Base-by-base conservation (phyloP, 768 basidiomycete species). In the Mycena indigotica region DNA sequence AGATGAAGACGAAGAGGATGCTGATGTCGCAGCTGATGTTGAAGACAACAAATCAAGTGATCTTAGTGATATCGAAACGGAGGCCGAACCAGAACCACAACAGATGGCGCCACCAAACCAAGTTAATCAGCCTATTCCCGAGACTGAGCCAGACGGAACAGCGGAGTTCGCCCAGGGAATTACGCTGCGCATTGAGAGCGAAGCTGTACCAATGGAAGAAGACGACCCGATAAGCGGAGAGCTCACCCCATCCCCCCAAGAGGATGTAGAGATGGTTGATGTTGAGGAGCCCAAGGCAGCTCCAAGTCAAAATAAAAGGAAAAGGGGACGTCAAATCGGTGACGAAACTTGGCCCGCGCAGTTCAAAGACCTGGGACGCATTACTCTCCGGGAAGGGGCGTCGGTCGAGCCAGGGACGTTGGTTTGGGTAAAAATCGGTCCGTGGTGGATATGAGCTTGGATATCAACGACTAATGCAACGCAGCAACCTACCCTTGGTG, bases 351-450 rank as follows among this genome's bases (percentile, higher is more conserved):
- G 10, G 10, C 10, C 32, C 32, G 10, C 32, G 10, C 15, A 23
- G 41, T 5, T 44, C 13, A 13, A 21, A 44, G 48, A 59, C 23
- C 58, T 60, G n/a, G 62, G 58, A 5, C 41, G 35, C 19, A 15
- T 63, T 16, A 32, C 35, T 23, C 28, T 51, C 19, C 55, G 26
- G 57, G 61, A 53, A 23, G 51, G 56, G 21, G 53, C 60, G 30
- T 12, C 41, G 28, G 25, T 67, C 8, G 66, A 67, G 55, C 64
- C 63, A 5, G 88, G 89, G 16, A 90, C 87, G 4, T 78, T 90
- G 24, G 93, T 95, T 0, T 95, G 93, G 93, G 92, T 89, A 0
- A 94, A 93, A 79, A 75, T 82, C 54, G 77, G 88, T 87, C 63
- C 58, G n/a, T n/a, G n/a, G n/a, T n/a, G n/a, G n/a, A n/a, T n/a